Evolutionary conservation across 2,329 filamentous ascomycete genomes (phyloP).

Genomic region (Hymenoscyphus repandus): DNA sequence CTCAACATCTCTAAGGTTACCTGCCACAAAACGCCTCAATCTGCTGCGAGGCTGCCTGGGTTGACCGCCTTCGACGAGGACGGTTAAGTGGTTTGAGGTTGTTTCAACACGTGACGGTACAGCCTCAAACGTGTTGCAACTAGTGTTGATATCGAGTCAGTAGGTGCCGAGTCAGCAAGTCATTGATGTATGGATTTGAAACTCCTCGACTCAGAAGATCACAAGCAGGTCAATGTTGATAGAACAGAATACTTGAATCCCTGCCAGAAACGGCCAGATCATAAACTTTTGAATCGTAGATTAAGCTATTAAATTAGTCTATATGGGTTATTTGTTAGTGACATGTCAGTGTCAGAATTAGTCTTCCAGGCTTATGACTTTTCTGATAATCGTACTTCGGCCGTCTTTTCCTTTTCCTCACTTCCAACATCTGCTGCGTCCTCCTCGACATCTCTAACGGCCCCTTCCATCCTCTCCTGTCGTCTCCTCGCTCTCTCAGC

Average conservation of each 20-base stretch:
- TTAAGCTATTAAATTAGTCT: not conserved
- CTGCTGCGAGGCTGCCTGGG: slow-evolving; percentile 5
- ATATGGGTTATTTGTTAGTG: not conserved
- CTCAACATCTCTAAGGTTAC: not conserved
- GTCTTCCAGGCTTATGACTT: not conserved
- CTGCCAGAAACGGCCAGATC: too few species aligned
- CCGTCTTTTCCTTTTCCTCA: not conserved
- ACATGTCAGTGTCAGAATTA: not conserved
- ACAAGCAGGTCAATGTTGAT: too few species aligned
- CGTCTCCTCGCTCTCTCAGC: slow-evolving; percentile 14
- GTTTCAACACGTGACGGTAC: not conserved
- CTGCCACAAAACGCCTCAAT: not conserved
- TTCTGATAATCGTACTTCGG: not conserved
- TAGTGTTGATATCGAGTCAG: not conserved
- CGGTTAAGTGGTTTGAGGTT: too few species aligned
- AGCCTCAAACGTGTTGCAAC: too few species aligned
- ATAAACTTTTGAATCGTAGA: too few species aligned
- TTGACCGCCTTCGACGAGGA: not conserved
- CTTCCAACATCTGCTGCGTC: slow-evolving; percentile 6
- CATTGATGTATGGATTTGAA: too few species aligned
- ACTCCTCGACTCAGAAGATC: too few species aligned
- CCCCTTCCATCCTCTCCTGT: slow-evolving; percentile 9
- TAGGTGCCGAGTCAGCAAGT: too few species aligned
- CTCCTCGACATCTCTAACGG: slow-evolving; percentile 6
- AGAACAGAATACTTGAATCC: too few species aligned